Evolutionary conservation across 805 yeast species (phyloP), one percentile per base, ranked within the genome.

Genomic region (Zygosaccharomyces siamensis): DNA sequence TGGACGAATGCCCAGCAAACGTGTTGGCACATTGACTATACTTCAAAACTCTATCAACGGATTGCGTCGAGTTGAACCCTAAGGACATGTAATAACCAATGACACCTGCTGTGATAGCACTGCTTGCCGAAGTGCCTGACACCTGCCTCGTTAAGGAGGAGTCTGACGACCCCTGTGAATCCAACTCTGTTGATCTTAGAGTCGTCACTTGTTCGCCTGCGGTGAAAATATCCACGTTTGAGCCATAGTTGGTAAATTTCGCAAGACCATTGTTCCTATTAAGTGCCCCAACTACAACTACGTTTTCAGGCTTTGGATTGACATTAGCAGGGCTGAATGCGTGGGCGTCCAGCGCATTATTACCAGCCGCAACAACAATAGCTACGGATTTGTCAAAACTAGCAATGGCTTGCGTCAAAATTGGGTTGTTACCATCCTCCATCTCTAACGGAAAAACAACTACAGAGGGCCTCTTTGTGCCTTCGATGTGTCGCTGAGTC

Each of bases 71-170:
- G 11, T 57, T 57, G 39, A 69, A 67, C 8, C 77, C 75, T 62
- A 67, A 57, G 11, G 73, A 70, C 72, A 75, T 70, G 49, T 65
- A 70, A 42, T 68, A 72, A 2, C 76, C 77, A 30, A 73, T 63
- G n/a, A 72, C 57, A 0, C 78, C 79, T 2, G 76, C 74, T 0
- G 69, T 71, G 8, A 74, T 58, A 5, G 74, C 79, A 1, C 77
- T 66, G n/a, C 78, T 66, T 60, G 74, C 67, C 10, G 81, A 77
- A 1, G 82, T 77, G 1, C 82, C 82, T 11, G 78, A 72, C 26
- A 63, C 63, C 7, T 66, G 58, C 3, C 66, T 58, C 11, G 69
- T 47, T 16, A 51, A 26, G 27, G 52, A 63, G 7, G 52, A 63
- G 7, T 61, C 59, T 2, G 61, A 51, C 24, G 67, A 57, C 26